Percentiles rank a stretch among this genome's conserved stretches.
Conservation (phyloP, 1,284 basidiomycete species). For the Apiotrichum veenhuisii region DNA sequence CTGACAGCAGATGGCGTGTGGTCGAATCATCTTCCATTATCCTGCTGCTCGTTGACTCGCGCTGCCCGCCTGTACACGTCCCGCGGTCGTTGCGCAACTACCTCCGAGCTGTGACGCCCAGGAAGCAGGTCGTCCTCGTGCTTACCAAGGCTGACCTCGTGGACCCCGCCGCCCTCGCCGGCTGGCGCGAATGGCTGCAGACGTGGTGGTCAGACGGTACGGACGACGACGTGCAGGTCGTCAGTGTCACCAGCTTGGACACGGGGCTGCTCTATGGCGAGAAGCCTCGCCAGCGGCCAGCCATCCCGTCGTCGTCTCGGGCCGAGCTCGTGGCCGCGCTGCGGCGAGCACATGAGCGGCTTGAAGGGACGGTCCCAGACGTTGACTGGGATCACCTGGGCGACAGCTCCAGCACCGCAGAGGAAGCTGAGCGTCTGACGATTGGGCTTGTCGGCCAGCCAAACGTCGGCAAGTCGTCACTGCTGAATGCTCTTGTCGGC, state of each 20-base stretch:
- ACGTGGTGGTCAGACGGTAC: constrained; percentile 49
- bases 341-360: constrained; percentile 61
- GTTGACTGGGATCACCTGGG: constrained; percentile 63
- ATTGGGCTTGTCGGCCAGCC: constrained; percentile 88
- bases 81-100: constrained; percentile 55
- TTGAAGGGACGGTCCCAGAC: constrained; percentile 58
- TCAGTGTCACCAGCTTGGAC: constrained; percentile 69
- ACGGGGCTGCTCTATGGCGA: constrained; percentile 50
- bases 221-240: constrained; percentile 52
- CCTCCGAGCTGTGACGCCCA: constrained; percentile 48
- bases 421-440: constrained; percentile 58
- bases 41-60: constrained; percentile 77
- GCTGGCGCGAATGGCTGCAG: constrained; percentile 67
- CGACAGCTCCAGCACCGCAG: constrained; percentile 13
- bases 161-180: constrained; percentile 57
- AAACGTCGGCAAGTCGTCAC: constrained; percentile 86
- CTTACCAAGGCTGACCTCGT: constrained; percentile 81
- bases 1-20: constrained; percentile 62
- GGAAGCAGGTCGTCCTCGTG: constrained; percentile 66
- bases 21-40: constrained; percentile 80
- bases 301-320: constrained; percentile 57
- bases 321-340: constrained; percentile 64
- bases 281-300: constrained; percentile 55
- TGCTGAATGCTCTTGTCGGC: constrained; percentile 86
- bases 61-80: constrained; percentile 67